phyloP scores from a whole-genome alignment of 306 rosid genomes.

The Crataegus laevigata region DNA sequence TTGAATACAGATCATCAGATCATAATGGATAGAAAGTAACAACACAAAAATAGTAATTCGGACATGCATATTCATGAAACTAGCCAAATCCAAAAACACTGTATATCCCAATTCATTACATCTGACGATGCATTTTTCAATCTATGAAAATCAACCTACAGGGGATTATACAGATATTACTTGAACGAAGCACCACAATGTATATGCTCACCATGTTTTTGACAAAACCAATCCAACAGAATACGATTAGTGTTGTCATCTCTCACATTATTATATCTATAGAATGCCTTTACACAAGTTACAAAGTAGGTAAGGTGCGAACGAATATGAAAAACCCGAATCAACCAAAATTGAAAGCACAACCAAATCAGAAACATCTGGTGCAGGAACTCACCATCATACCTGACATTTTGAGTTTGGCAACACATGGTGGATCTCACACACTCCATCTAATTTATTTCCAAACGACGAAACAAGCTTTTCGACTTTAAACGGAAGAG shows the following conservation, averaged over 20 bases:
- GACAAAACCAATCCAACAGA: not conserved
- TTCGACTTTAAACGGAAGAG: constrained; percentile 32
- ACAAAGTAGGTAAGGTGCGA: not conserved
- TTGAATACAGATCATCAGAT: not conserved
- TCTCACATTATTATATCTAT: not conserved
- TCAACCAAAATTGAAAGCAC: not conserved
- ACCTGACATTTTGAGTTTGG: constrained; percentile 64
- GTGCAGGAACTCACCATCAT: constrained; percentile 64
- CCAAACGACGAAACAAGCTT: constrained; percentile 28
- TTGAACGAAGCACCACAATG: not conserved
- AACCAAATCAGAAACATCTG: not conserved
- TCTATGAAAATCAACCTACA: not conserved
- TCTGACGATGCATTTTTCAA: not conserved
- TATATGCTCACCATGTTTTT: not conserved
- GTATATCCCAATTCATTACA: not conserved
- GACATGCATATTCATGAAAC: not conserved
- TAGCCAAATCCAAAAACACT: not conserved
- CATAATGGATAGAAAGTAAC: not conserved
- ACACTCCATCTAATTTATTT: constrained; percentile 11
- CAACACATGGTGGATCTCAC: constrained; percentile 17
- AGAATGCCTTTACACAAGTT: not conserved
- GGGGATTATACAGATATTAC: not conserved
- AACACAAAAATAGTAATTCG: not conserved
- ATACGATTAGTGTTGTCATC: not conserved
- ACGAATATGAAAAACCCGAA: not conserved